A percentile compares a stretch with the other conserved stretches of the same genome.
These are phyloP conservation scores for Suhomyces xylopsoci DNA, from an alignment of 805 yeast genomes.

Conservation along the genomic window DNA sequence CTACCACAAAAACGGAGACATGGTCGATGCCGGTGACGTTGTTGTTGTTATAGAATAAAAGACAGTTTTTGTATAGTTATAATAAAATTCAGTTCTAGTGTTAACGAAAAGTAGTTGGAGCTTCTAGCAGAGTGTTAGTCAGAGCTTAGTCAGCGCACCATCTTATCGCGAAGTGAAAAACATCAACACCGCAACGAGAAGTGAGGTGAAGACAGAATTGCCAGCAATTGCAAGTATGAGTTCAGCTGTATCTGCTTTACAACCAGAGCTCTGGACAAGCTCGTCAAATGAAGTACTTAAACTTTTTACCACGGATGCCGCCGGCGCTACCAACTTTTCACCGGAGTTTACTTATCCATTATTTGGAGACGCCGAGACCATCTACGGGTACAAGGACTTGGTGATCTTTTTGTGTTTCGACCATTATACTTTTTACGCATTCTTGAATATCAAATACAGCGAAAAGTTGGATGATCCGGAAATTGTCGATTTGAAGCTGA, in stretches of 20 bases:
- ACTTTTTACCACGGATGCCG: conserved; percentile 53
- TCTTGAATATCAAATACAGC: conserved; percentile 56
- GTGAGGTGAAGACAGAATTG: not conserved
- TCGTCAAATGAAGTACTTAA: conserved; percentile 68
- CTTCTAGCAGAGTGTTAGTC: not conserved
- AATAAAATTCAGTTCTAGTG: not conserved
- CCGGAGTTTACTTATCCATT: conserved; percentile 91
- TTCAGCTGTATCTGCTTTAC: conserved; percentile 23
- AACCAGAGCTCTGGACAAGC: conserved; percentile 72
- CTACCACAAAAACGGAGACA: conserved; percentile 83
- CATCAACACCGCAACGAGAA: not conserved
- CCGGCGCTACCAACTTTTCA: conserved; percentile 56
- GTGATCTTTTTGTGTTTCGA: conserved; percentile 69
- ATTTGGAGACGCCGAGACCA: conserved; percentile 86
- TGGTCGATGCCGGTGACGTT: conserved; percentile 95
- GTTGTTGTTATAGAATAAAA: conserved; percentile 70
- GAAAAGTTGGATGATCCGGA: conserved; percentile 52
- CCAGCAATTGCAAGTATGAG: not conserved
- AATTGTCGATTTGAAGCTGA: conserved; percentile 56
- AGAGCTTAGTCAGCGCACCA: not conserved
- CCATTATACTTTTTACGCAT: conserved; percentile 68
- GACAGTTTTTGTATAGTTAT: not conserved
- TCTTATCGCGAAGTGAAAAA: not conserved
- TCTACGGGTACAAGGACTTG: conserved; percentile 78
- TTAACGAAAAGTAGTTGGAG: not conserved